Evolutionary conservation across 1,284 basidiomycete species (phyloP).

Genomic region (Athelia psychrophila): DNA sequence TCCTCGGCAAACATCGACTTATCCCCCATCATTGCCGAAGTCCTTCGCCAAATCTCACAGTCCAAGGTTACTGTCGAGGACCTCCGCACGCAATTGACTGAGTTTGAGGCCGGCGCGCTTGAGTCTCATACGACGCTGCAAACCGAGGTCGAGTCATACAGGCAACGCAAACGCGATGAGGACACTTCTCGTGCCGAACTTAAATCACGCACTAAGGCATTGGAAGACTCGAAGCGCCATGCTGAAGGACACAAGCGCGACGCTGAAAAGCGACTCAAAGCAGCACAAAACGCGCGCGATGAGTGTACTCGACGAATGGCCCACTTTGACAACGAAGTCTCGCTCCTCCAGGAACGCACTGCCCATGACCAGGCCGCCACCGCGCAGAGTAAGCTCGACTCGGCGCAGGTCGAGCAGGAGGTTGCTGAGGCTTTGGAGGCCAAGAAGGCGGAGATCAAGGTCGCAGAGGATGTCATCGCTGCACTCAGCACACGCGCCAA

Average conservation of each 20-base stretch:
- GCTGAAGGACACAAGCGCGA: conserved; percentile 81
- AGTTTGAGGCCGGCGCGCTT: conserved; percentile 60
- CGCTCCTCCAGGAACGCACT: conserved; percentile 51
- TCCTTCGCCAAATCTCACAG: conserved; percentile 74
- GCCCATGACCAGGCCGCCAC: conserved; percentile 52
- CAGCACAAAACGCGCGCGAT: conserved; percentile 63
- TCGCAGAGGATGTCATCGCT: conserved; percentile 65
- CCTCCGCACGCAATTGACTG: conserved; percentile 72
- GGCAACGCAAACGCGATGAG: conserved; percentile 80
- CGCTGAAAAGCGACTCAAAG: conserved; percentile 83
- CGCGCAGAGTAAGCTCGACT: conserved; percentile 37
- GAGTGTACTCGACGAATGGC: conserved; percentile 64
- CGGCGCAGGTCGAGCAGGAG: conserved; percentile 44
- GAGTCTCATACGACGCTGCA: conserved; percentile 68
- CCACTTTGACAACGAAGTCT: conserved; percentile 69
- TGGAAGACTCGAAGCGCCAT: conserved; percentile 85
- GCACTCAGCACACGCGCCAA: conserved; percentile 52
- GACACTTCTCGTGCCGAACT: conserved; percentile 77
- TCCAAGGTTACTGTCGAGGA: conserved; percentile 70
- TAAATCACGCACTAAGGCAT: conserved; percentile 75
- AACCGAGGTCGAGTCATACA: conserved; percentile 69
- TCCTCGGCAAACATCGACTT: conserved; percentile 52
- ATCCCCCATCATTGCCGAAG: conserved; percentile 70
- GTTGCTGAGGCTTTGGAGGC: conserved; percentile 52
- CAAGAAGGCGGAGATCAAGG: conserved; percentile 64